phyloP scores from a whole-genome alignment of 2,329 filamentous ascomycete genomes.

The Ophiostoma piceae region DNA sequence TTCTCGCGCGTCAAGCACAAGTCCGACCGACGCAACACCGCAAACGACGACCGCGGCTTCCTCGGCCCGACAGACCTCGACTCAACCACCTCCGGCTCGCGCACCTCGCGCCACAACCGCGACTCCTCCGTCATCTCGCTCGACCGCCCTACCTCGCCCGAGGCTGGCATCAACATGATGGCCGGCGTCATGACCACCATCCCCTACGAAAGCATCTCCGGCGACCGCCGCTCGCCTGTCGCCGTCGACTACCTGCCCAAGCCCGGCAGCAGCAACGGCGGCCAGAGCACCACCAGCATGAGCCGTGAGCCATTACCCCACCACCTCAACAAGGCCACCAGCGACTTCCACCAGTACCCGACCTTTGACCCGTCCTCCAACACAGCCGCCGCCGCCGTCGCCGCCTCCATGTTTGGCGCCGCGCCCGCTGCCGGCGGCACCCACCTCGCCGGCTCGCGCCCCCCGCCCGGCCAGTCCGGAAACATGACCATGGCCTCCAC shows the following conservation, averaged over 20 bases:
- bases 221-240: slow-evolving; percentile 64
- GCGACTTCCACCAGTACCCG: slow-evolving; percentile 88
- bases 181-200: slow-evolving; percentile 83
- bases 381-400: slow-evolving; percentile 32
- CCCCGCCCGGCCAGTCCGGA: slow-evolving; percentile 47
- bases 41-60: slow-evolving; percentile 56
- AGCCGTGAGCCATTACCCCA: slow-evolving; percentile 73
- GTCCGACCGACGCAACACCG: slow-evolving; percentile 57
- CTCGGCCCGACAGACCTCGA: slow-evolving; percentile 54
- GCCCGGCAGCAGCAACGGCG: slow-evolving; percentile 19
- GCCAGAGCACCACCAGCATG: slow-evolving; percentile 52
- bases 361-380: slow-evolving; percentile 54
- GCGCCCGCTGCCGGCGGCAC: slow-evolving; percentile 42
- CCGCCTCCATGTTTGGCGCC: slow-evolving; percentile 25
- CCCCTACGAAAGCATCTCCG: slow-evolving; percentile 68
- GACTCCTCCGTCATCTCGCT: slow-evolving; percentile 67
- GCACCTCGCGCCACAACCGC: slow-evolving; percentile 71
- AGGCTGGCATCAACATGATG: slow-evolving; percentile 63
- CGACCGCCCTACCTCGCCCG: slow-evolving; percentile 61
- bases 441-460: slow-evolving; percentile 59
- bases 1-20: slow-evolving; percentile 87
- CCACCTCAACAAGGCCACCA: slow-evolving; percentile 70
- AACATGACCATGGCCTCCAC: slow-evolving; percentile 68
- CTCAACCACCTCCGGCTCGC: slow-evolving; percentile 58
- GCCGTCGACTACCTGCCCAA: slow-evolving; percentile 68